Evolutionary conservation across 352 stramenopile species (phyloP).

Genomic region (Globisporangium splendens): DNA sequence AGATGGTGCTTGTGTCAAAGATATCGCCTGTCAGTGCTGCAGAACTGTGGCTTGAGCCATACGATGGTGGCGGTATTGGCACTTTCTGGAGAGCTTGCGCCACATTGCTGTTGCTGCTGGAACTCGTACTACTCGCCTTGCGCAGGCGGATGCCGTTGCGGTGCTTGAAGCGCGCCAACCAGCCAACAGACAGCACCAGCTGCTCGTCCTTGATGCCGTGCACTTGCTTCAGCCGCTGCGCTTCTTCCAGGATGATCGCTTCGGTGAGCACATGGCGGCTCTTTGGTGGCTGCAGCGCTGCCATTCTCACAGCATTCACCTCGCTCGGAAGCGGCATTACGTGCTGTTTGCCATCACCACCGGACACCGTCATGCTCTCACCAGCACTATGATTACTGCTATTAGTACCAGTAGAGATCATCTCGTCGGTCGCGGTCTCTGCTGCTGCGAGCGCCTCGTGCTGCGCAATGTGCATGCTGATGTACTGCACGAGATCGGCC

Average conservation of each 20-base stretch:
- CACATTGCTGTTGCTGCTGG: background rate
- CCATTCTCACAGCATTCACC: background rate
- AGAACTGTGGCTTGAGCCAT: no score
- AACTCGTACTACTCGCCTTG: slow-evolving; percentile 24
- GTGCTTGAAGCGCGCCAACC: slow-evolving; percentile 70
- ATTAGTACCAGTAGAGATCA: background rate
- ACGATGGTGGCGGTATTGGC: no score
- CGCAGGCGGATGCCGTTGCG: slow-evolving; percentile 66
- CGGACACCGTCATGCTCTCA: no score
- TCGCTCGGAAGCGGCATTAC: background rate
- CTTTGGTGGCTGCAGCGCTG: background rate
- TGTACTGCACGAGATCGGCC: slow-evolving; percentile 55
- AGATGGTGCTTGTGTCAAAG: no score
- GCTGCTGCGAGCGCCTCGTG: slow-evolving; percentile 1
- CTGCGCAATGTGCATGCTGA: slow-evolving; percentile 22
- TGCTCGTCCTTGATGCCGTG: slow-evolving; percentile 62
- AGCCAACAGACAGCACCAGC: slow-evolving; percentile 69
- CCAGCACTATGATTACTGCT: no score
- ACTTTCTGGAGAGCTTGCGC: background rate
- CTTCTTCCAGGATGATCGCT: slow-evolving; percentile 71
- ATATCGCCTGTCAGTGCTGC: no score
- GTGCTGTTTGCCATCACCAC: background rate
- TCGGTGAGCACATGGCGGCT: slow-evolving; percentile 34
- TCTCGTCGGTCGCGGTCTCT: background rate
- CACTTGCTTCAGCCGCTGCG: slow-evolving; percentile 61